phyloP scores from a whole-genome alignment of 75 land plant genomes.

The Pinus albicaulis region DNA sequence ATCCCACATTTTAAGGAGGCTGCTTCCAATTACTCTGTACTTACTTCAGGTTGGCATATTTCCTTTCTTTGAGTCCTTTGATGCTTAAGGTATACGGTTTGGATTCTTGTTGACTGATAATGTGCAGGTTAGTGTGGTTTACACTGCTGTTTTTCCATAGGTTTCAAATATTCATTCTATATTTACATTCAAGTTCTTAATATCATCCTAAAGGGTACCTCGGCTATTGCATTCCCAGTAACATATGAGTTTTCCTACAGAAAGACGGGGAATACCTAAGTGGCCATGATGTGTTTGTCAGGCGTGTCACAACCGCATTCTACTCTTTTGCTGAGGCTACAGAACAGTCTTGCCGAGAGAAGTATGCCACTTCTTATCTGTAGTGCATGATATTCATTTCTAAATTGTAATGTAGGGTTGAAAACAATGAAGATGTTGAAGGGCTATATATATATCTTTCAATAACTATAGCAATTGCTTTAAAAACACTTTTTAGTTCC shows the following conservation, averaged over 20 bases:
- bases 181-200: not conserved
- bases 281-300: slow-evolving; percentile 89
- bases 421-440: not conserved
- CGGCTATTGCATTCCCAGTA: not conserved
- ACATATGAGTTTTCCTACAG: slow-evolving; percentile 37
- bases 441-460: not conserved
- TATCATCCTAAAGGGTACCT: not conserved
- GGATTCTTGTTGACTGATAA: not conserved
- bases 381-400: not conserved
- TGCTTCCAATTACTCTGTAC: not conserved
- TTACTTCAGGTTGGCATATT: slow-evolving; percentile 8
- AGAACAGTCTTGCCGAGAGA: slow-evolving; percentile 84
- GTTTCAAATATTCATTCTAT: not conserved
- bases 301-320: slow-evolving; percentile 82
- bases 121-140: not conserved
- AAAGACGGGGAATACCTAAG: slow-evolving; percentile 97
- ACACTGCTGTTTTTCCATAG: not conserved
- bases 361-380: slow-evolving; percentile 43
- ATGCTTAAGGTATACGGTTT: not conserved
- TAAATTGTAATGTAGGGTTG: not conserved
- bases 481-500: not conserved
- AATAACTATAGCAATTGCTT: not conserved
- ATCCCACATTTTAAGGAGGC: too few relatives aligned
- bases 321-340: slow-evolving; percentile 88
- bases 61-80: not conserved